Evolutionary conservation across 148 eudicot genomes (phyloP).

Genomic region (Oxyria digyna): DNA sequence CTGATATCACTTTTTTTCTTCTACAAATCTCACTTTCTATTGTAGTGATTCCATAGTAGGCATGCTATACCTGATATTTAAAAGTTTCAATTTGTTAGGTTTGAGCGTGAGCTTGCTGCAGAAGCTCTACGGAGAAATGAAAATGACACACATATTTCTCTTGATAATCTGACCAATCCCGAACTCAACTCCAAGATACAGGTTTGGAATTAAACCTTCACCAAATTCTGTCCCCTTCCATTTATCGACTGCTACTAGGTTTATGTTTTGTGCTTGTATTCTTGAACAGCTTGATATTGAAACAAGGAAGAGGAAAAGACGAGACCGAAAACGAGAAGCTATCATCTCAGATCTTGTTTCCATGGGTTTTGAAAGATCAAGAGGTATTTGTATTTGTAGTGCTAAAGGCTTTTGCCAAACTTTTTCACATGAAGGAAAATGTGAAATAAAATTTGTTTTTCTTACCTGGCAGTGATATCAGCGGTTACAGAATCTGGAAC

Average conservation of each 20-base stretch:
- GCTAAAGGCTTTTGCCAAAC: background rate
- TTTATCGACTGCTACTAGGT: background rate
- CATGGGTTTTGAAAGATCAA: conserved; percentile 59
- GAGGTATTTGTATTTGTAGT: conserved; percentile 34
- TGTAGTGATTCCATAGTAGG: background rate
- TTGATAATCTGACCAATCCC: conserved; percentile 82
- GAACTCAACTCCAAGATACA: conserved; percentile 62
- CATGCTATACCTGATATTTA: conserved; percentile 3
- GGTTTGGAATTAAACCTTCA: conserved; percentile 15
- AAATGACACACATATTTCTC: conserved; percentile 66
- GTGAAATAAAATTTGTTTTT: no score
- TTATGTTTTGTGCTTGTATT: background rate
- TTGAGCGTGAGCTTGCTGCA: conserved; percentile 72
- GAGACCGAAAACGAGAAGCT: conserved; percentile 22
- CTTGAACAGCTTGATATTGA: conserved; percentile 48
- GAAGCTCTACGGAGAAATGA: conserved; percentile 89
- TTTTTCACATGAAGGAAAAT: no score
- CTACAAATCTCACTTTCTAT: background rate
- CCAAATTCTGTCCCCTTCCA: background rate
- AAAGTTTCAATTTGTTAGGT: conserved; percentile 29
- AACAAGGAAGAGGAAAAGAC: conserved; percentile 58
- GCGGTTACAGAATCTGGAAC: no score
- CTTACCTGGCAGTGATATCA: no score
- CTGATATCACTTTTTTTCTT: background rate
- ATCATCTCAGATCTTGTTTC: conserved; percentile 36